Base-by-base conservation (phyloP, 2,329 filamentous ascomycete species). In the Penicillium glabrum region DNA sequence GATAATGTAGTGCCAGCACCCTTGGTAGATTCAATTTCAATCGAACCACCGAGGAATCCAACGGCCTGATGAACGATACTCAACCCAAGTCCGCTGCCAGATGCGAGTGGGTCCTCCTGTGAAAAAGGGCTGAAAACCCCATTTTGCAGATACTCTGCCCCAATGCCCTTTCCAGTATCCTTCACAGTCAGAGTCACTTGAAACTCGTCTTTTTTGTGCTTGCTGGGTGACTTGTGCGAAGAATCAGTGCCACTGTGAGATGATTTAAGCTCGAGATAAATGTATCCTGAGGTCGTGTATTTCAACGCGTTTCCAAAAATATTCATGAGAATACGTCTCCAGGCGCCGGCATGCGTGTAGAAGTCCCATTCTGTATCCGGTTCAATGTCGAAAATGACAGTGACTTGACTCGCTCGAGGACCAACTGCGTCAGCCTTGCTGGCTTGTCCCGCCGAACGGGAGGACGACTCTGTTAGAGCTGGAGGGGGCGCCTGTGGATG, bases 301-400 rank as follows among this genome's bases (percentile, higher is more conserved):
- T 81, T 82, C 9, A 82, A 65, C 0, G 79, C 72, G 63, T 82
- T 82, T 3, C 76, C 76, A 10, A 81, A 74, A 2, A 80, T 54
- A 53, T 81, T 80, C 75, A 79, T 80, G 27, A 79, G 69, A 27
- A 82, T 73, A 3, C 77, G 69, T 47, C 76, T 75, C 68, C 79
- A 77, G 3, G 75, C 76, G 6, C 79, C 80, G 1, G 77, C 72
- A 24, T 81, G 76, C 0, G 77, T 78, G 8, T 69, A 67, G 23
- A 79, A 80, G 1, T 64, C 61, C 79, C 80, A 83, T 21, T 69
- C 67, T 27, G 62, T 61, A 29, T 68, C 62, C 1, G 66, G 62
- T n/a, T 79, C 73, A 21, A 81, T 75, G 13, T 82, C 69, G 19
- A 80, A 61, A 6, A 67, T 62, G n/a, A 64, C 39, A 13, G 69